Percentiles rank a stretch among this genome's conserved stretches.
These are phyloP conservation scores for Lepidium campestre DNA, from an alignment of 441 rosid species.

Conservation along the genomic window DNA sequence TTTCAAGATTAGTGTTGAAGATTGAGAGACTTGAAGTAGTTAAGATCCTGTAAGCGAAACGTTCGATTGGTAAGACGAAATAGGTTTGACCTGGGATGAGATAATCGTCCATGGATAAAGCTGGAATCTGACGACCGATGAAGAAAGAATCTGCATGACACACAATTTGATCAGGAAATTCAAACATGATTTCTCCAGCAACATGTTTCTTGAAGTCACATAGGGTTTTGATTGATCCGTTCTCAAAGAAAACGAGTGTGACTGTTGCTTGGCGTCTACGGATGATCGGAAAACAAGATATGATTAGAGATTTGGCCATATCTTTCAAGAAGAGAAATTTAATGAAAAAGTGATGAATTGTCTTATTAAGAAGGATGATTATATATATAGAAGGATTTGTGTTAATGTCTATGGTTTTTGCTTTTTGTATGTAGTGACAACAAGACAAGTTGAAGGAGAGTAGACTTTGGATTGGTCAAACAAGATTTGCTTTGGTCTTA, in stretches of 20 bases:
- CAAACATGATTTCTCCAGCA: conserved; percentile 91
- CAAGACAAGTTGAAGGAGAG: conserved; percentile 28
- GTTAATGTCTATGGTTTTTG: conserved; percentile 13
- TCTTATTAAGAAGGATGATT: conserved; percentile 9
- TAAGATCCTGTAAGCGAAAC: conserved; percentile 40
- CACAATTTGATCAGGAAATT: conserved; percentile 68
- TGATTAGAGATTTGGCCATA: conserved; percentile 37
- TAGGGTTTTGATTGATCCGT: conserved; percentile 47
- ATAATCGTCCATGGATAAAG: conserved; percentile 57
- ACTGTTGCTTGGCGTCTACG: conserved; percentile 21
- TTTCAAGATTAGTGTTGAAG: conserved; percentile 35
- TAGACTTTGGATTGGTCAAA: conserved; percentile 31
- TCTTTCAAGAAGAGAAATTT: neutral
- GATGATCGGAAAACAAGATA: conserved; percentile 31
- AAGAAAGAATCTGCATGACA: conserved; percentile 77
- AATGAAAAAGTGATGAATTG: conserved; percentile 13
- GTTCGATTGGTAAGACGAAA: conserved; percentile 72
- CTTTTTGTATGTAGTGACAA: conserved; percentile 10
- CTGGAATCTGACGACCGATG: conserved; percentile 71
- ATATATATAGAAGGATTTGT: conserved; percentile 5
- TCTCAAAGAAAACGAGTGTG: conserved; percentile 49
- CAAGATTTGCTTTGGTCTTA: conserved; percentile 9
- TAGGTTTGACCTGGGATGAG: conserved; percentile 68
- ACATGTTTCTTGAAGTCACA: conserved; percentile 39
- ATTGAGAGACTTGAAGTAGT: conserved; percentile 57